phyloP scores from a whole-genome alignment of 768 basidiomycete genomes.

The Boletus patriciae region DNA sequence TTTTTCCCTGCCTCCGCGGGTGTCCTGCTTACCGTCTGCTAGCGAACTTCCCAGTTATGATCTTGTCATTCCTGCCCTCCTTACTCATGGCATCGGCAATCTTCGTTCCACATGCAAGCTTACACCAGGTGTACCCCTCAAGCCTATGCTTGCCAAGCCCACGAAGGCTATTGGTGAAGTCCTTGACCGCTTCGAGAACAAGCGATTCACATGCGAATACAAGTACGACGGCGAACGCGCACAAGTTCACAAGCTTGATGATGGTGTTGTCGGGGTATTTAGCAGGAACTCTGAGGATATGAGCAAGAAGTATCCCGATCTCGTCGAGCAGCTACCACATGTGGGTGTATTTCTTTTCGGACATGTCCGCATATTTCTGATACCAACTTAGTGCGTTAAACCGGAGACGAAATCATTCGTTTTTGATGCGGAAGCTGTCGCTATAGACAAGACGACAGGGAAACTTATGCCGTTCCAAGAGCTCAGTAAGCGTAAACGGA shows the following conservation, averaged over 20 bases:
- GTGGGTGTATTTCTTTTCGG: constrained; percentile 41
- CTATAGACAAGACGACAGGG: constrained; percentile 80
- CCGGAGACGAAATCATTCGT: constrained; percentile 86
- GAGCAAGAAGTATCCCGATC: constrained; percentile 98
- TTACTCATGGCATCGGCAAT: constrained; percentile 71
- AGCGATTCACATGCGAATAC: constrained; percentile 97
- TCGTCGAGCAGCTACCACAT: constrained; percentile 89
- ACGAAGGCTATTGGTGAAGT: constrained; percentile 99
- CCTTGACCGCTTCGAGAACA: constrained; percentile 92
- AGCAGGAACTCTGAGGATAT: constrained; percentile 98
- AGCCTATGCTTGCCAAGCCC: constrained; percentile 99
- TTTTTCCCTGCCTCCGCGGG: neutral
- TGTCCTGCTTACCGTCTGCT: constrained; percentile 1
- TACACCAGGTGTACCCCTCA: constrained; percentile 93
- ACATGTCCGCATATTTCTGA: constrained; percentile 1
- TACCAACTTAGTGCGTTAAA: constrained; percentile 70
- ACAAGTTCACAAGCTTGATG: constrained; percentile 83
- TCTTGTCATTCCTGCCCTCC: constrained; percentile 84
- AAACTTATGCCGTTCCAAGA: constrained; percentile 98
- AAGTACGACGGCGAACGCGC: constrained; percentile 99
- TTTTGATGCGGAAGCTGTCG: constrained; percentile 94
- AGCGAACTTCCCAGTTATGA: constrained; percentile 96
- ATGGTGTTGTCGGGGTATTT: constrained; percentile 88
- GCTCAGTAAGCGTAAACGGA: constrained; percentile 88
- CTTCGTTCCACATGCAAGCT: constrained; percentile 80